Base-by-base conservation (phyloP, 2,329 filamentous ascomycete species). In the Trichophyton schoenleinii region DNA sequence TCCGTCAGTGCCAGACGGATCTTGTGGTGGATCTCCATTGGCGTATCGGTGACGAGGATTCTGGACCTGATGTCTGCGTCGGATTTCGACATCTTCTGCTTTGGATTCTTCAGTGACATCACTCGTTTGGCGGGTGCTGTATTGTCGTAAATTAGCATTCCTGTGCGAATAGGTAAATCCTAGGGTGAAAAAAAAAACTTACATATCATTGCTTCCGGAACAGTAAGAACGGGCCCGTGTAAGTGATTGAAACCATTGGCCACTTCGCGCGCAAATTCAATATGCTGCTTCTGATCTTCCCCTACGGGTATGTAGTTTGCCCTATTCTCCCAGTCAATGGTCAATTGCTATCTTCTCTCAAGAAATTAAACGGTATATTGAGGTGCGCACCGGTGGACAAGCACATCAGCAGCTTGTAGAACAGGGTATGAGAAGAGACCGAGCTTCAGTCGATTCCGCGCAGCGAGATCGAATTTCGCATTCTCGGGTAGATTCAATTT, bases 351-450 rank as follows among this genome's bases (percentile, higher is more conserved):
- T 36, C 9, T 13, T 36, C 3, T 25, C 9, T 20, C 11, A 41
- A 46, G 42, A 20, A n/a, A 44, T 57, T 48, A 48, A n/a, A 36
- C 7, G 28, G 28, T 8, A 36, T 22, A 20, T 11, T 55, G 28
- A 18, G 60, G 48, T 34, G 63, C 70, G 60, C 73, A 87, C 83
- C 86, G 79, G 71, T 96, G 91, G 6, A 97, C 82, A 42, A 97
- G 81, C 57, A 99, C 88, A 74, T 99, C 94, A 49, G 94, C 94
- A 20, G 94, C 92, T 75, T 96, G 91, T 0, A 99, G 82, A 42
- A 99, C 91, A 1, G 94, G 94, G 71, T 99, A 99, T 6, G 91
- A 95, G 72, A 97, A 96, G 3, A 99, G 80, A 15, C 94, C 92
- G 3, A 96, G 83, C 72, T 94, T 95, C 63, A 95, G 80, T 58